Evolutionary conservation across 352 stramenopile genomes (phyloP).

Genomic region (Globisporangium abappressorium): DNA sequence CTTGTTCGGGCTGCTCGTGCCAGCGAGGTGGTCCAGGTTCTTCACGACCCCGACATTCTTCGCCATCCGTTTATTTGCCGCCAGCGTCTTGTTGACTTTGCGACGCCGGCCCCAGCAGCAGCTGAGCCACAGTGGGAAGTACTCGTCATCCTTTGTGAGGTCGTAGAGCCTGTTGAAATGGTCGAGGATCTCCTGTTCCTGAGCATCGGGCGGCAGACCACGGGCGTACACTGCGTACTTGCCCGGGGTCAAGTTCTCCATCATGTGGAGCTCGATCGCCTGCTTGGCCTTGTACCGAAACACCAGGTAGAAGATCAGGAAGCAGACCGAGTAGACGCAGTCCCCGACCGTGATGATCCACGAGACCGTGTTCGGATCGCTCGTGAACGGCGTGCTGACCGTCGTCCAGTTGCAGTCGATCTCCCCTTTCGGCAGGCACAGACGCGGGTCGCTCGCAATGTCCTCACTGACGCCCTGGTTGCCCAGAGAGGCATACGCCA

Average conservation of each 20-base stretch:
- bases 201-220: conserved; percentile 66
- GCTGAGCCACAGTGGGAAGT: conserved; percentile 56
- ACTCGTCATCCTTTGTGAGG: conserved; percentile 59
- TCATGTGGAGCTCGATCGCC: conserved; percentile 62
- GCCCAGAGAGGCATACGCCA: conserved; percentile 71
- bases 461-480: conserved; percentile 76
- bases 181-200: conserved; percentile 52
- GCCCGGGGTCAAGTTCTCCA: conserved; percentile 73
- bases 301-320: conserved; percentile 61
- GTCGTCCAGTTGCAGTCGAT: conserved; percentile 74
- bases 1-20: conserved; percentile 35
- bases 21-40: conserved; percentile 66
- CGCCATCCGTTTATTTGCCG: conserved; percentile 18
- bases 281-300: conserved; percentile 40
- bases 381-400: conserved; percentile 70
- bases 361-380: conserved; percentile 43
- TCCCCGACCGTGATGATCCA: conserved; percentile 77
- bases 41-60: conserved; percentile 30
- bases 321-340: conserved; percentile 60
- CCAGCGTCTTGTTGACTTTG: conserved; percentile 48
- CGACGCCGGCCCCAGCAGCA: conserved; percentile 60
- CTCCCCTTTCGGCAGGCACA: conserved; percentile 48
- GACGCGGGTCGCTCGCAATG: conserved; percentile 31
- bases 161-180: conserved; percentile 82
- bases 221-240: conserved; percentile 82